Evolutionary conservation across 2,329 filamentous ascomycete species (phyloP), one percentile per base, ranked within the genome.

Genomic region (Teratosphaeriaceae sp.): DNA sequence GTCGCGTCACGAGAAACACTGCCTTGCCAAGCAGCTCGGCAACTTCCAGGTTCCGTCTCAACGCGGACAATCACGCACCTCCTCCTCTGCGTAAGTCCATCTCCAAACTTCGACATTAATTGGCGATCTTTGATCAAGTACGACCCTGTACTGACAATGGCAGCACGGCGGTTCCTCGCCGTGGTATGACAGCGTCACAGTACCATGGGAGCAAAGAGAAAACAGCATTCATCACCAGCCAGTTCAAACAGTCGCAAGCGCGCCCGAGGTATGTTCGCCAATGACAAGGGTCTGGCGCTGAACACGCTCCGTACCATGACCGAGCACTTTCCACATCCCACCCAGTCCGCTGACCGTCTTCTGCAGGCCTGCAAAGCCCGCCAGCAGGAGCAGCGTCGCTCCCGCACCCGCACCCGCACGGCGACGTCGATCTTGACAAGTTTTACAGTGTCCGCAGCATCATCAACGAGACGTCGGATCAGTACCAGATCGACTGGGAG

Each of bases 401-500:
- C 33, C 53, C 53, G 3, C 55, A 58, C 48, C 44, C 46, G 34
- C 55, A 59, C 33, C 53, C 53, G 3, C 55, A 58, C 48, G 59
- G 51, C n/a, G 45, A 57, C 5, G 34, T 57, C 16, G 53, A 57
- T 45, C 35, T 33, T 23, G 44, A 59, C 2, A 35, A 48, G 19
- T 51, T 54, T 15, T 66, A 55, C 27, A 43, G 42, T 9, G 48
- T 60, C 26, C 47, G 51, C 16, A 49, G 42, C 5, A 66, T 68
- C 27, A 46, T 68, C 16, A 45, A 55, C 30, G 63, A 65, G 35
- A 52, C 37, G 20, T 55, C 53, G 19, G 56, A 56, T 9, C 48
- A 65, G n/a, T 82, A 79, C 50, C 56, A 67, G 2, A 70, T 82
- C 41, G 71, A 79, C 53, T 82, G 79, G 79, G 70, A 67, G 37